phyloP scores from a whole-genome alignment of 352 stramenopile genomes.

The Phytophthora nicotianae region DNA sequence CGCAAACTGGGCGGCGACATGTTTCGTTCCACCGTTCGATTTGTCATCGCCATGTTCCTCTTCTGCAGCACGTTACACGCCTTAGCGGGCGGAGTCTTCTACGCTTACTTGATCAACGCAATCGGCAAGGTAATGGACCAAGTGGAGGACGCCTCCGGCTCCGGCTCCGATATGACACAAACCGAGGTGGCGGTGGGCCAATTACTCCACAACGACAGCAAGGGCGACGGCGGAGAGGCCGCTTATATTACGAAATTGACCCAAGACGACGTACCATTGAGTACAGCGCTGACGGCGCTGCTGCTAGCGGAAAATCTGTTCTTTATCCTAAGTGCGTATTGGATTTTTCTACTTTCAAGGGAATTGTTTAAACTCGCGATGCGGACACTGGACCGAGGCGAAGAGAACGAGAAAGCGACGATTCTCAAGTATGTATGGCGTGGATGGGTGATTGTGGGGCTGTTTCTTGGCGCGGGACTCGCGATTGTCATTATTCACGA shows the following conservation, averaged over 20 bases:
- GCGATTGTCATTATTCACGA: slow-evolving; percentile 50
- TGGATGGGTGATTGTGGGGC: slow-evolving; percentile 35
- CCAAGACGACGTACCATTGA: slow-evolving; percentile 46
- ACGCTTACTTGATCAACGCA: slow-evolving; percentile 55
- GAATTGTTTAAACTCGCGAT: slow-evolving; percentile 72
- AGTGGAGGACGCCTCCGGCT: slow-evolving; percentile 18
- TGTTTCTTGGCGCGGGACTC: slow-evolving; percentile 43
- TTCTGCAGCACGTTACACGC: slow-evolving; percentile 59
- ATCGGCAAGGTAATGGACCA: slow-evolving; percentile 32
- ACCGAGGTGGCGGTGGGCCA: slow-evolving; percentile 24
- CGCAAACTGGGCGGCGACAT: slow-evolving; percentile 66
- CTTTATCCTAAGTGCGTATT: slow-evolving; percentile 70
- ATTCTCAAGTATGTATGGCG: slow-evolving; percentile 55
- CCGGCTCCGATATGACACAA: slow-evolving; percentile 8
- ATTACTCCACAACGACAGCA: slow-evolving; percentile 47
- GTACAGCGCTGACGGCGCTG: slow-evolving; percentile 46
- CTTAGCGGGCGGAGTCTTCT: slow-evolving; percentile 56
- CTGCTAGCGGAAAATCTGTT: slow-evolving; percentile 66
- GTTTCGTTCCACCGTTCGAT: slow-evolving; percentile 72
- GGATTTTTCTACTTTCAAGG: slow-evolving; percentile 60
- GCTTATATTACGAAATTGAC: slow-evolving; percentile 70
- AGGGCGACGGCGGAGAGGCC: slow-evolving; percentile 56
- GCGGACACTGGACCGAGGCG: slow-evolving; percentile 58
- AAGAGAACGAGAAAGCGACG: slow-evolving; percentile 48
- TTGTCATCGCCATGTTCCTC: slow-evolving; percentile 69